A percentile compares a stretch with the other conserved stretches of the same genome.
These are phyloP conservation scores for Peronospora farinosa DNA, from an alignment of 352 stramenopile species.

Conservation along the genomic window DNA sequence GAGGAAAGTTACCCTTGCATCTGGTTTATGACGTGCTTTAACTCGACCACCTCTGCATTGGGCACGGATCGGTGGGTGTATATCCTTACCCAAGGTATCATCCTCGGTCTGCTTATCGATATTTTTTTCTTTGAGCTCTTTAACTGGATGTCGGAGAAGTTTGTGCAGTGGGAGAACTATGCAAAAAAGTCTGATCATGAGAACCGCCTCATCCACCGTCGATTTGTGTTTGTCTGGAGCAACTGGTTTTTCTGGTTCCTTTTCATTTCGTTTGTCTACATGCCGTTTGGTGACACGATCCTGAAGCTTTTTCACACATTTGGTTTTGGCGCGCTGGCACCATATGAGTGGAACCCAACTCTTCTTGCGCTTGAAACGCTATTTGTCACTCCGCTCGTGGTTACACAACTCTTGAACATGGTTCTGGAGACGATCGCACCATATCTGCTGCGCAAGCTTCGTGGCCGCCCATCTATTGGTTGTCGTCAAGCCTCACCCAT, in stretches of 20 bases:
- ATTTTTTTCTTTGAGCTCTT: constrained; percentile 88
- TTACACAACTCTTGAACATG: constrained; percentile 87
- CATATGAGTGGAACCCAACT: constrained; percentile 66
- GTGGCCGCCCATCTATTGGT: constrained; percentile 50
- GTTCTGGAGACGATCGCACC: constrained; percentile 82
- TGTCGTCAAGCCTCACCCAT: constrained; percentile 60
- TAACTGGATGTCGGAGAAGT: constrained; percentile 84
- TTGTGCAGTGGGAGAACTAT: constrained; percentile 85
- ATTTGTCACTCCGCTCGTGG: constrained; percentile 84
- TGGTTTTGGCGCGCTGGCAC: constrained; percentile 46
- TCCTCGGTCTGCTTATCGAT: constrained; percentile 80
- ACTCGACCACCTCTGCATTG: constrained; percentile 55
- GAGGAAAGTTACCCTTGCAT: constrained; percentile 56
- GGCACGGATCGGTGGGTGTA: constrained; percentile 87
- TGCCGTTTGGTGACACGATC: constrained; percentile 76
- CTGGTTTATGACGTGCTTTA: constrained; percentile 83
- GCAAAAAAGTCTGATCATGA: constrained; percentile 83
- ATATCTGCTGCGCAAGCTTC: constrained; percentile 74
- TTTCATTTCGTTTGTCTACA: constrained; percentile 86
- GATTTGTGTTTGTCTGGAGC: constrained; percentile 88
- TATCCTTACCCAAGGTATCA: constrained; percentile 79
- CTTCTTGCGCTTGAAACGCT: constrained; percentile 79
- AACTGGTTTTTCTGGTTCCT: constrained; percentile 91
- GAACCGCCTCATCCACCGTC: constrained; percentile 79
- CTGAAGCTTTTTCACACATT: constrained; percentile 46